phyloP scores from a whole-genome alignment of 768 basidiomycete species.

The Panus rudis region DNA sequence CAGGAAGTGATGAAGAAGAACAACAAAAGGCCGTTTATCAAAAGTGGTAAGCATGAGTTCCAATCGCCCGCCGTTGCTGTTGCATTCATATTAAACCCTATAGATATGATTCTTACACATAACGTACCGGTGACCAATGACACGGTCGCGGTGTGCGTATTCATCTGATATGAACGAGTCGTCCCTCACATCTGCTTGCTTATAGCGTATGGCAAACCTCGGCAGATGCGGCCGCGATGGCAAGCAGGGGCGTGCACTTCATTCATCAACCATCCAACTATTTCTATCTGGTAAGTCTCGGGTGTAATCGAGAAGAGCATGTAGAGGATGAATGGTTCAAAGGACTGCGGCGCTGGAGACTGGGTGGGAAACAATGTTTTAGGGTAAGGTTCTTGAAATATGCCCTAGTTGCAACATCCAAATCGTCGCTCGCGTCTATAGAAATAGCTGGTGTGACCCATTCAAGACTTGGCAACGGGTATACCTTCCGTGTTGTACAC shows the following conservation, averaged over 20 bases:
- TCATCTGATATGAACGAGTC: background rate
- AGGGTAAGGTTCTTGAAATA: slow-evolving; percentile 17
- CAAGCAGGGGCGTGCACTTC: slow-evolving; percentile 48
- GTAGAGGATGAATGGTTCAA: background rate
- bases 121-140: slow-evolving; percentile 27
- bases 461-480: slow-evolving; percentile 80
- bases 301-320: background rate
- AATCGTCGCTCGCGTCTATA: slow-evolving; percentile 8
- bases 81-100: background rate
- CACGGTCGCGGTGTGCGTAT: slow-evolving; percentile 47
- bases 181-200: background rate
- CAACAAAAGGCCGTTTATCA: slow-evolving; percentile 76
- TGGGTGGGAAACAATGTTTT: slow-evolving; percentile 50
- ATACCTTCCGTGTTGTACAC: slow-evolving; percentile 4
- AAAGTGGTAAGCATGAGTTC: slow-evolving; percentile 62
- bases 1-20: slow-evolving; percentile 46
- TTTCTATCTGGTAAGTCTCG: slow-evolving; percentile 56
- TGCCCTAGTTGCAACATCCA: background rate
- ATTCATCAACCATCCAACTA: slow-evolving; percentile 68
- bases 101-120: slow-evolving; percentile 30
- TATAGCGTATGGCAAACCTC: slow-evolving; percentile 68
- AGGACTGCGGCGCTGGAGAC: slow-evolving; percentile 66
- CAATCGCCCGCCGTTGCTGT: background rate
- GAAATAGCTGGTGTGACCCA: slow-evolving; percentile 70
- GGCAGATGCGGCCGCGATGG: slow-evolving; percentile 49